These are phyloP conservation scores for Trypanosoma rangeli DNA, from an alignment of 208 protist species.

Conservation along the genomic window DNA sequence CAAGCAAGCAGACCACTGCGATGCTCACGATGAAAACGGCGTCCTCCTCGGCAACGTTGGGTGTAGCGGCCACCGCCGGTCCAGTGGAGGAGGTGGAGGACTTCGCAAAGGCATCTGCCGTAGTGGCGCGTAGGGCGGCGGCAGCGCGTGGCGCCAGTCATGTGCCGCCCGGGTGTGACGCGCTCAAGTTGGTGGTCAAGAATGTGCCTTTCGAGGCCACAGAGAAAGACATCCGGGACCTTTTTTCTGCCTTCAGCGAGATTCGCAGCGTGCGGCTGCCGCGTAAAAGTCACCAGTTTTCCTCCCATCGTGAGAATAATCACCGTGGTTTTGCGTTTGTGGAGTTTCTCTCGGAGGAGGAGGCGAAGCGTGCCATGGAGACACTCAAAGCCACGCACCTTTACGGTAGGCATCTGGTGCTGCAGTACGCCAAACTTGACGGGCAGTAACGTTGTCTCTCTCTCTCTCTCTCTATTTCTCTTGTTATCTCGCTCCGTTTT, in stretches of 20 bases:
- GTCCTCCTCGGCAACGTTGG: not conserved
- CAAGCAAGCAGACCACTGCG: constrained; percentile 59
- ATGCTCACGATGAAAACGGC: constrained; percentile 2
- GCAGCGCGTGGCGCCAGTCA: not conserved
- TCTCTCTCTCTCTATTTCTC: constrained; percentile 11
- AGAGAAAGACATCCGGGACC: constrained; percentile 93
- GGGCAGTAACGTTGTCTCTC: constrained; percentile 12
- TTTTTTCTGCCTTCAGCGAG: constrained; percentile 96
- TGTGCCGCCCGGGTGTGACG: constrained; percentile 79
- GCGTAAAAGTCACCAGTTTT: constrained; percentile 90
- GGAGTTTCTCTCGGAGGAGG: constrained; percentile 96
- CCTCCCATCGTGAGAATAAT: constrained; percentile 80
- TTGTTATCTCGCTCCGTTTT: constrained; percentile 13
- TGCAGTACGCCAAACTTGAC: constrained; percentile 96
- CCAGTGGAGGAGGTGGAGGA: constrained; percentile 17
- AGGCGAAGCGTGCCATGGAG: constrained; percentile 93
- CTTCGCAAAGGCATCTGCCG: constrained; percentile 22
- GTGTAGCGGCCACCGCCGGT: not conserved
- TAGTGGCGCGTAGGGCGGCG: constrained; percentile 15
- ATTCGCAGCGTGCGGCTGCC: constrained; percentile 96
- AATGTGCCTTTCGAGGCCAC: constrained; percentile 99
- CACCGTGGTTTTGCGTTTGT: constrained; percentile 98
- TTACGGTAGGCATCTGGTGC: constrained; percentile 97
- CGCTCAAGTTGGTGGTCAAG: constrained; percentile 95
- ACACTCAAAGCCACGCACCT: constrained; percentile 95